Conservation (phyloP, 2,329 filamentous ascomycete species). For the Phaeosphaeria sp. region DNA sequence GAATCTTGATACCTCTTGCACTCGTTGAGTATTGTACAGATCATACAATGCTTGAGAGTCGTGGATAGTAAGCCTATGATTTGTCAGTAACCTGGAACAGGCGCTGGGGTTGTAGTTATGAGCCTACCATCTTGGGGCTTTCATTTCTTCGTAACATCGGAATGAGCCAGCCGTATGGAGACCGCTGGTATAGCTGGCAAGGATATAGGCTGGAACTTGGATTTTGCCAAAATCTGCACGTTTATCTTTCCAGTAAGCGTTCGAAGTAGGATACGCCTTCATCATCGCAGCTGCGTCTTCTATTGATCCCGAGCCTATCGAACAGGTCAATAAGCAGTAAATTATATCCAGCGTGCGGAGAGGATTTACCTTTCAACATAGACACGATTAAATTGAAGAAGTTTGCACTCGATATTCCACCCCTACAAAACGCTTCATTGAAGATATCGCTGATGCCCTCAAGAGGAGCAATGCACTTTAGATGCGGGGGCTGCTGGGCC, state of each 20-base stretch:
- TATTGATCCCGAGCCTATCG: no score
- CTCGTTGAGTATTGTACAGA: constrained; percentile 16
- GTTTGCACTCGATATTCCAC: constrained; percentile 37
- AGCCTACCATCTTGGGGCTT: no score
- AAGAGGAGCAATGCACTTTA: constrained; percentile 56
- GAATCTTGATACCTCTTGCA: constrained; percentile 39
- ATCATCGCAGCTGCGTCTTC: constrained; percentile 55
- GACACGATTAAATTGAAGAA: constrained; percentile 51
- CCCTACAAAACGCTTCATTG: constrained; percentile 55
- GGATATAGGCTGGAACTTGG: constrained; percentile 25
- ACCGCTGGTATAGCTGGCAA: constrained; percentile 18
- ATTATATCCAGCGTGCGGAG: no score
- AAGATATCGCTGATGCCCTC: constrained; percentile 57
- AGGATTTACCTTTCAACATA: no score
- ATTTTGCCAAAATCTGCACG: constrained; percentile 26
- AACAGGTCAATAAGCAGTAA: no score
- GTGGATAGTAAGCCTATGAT: no score
- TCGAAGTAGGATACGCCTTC: constrained; percentile 38
- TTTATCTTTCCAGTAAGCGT: constrained; percentile 32
- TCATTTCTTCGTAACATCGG: no score
- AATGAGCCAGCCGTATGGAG: constrained; percentile 29
- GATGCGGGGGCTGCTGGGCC: constrained; percentile 49
- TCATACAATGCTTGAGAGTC: constrained; percentile 31
- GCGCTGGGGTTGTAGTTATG: no score
- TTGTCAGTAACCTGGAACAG: no score